Evolutionary conservation across 2,329 filamentous ascomycete genomes (phyloP), one percentile per base, ranked within the genome.

Genomic region (Fusarium pilosicola): DNA sequence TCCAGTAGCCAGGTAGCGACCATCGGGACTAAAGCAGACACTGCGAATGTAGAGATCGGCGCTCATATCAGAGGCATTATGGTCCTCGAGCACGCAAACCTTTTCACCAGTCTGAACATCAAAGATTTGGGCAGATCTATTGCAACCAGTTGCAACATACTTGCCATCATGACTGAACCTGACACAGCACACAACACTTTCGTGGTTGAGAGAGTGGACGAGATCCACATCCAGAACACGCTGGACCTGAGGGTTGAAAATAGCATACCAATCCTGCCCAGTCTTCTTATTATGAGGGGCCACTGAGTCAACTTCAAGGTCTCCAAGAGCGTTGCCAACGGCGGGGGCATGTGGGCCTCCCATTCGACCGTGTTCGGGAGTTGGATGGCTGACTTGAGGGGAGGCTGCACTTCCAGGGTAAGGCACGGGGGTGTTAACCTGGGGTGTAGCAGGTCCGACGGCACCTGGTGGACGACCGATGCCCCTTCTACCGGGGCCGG

Each of bases 101-200:
- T 96, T 96, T 76, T 94, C 90, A 63, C 96, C 96, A 22, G 90
- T 93, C 78, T 90, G 88, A 46, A 98, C 96, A 75, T 99, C 96
- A 82, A 96, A 99, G 78, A 99, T 99, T 84, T 98, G 96, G n/a
- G 96, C 96, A n/a, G 95, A 97, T 73, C 95, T 89, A 84, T 99
- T 99, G 87, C 96, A 98, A 48, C 96, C 96, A 10, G 96, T 99
- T 13, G 96, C 96, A 62, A 99, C 93, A 77, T 94, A 98, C 80
- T 97, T 95, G 76, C 96, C 96, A 80, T 99, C 96, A 62, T 93
- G 90, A 81, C 96, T 98, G 87, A 99, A 99, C 66, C 96, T 90
- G 41, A 99, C 96, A 81, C 96, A 99, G 88, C 96, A 99, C 2
- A 99, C 96, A 7, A 99, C 96, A 78, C 96, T 98, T 80, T 97